These are phyloP conservation scores for Asparagopsis taxiformis DNA, from an alignment of 31 red algal species.

Conservation along the genomic window DNA sequence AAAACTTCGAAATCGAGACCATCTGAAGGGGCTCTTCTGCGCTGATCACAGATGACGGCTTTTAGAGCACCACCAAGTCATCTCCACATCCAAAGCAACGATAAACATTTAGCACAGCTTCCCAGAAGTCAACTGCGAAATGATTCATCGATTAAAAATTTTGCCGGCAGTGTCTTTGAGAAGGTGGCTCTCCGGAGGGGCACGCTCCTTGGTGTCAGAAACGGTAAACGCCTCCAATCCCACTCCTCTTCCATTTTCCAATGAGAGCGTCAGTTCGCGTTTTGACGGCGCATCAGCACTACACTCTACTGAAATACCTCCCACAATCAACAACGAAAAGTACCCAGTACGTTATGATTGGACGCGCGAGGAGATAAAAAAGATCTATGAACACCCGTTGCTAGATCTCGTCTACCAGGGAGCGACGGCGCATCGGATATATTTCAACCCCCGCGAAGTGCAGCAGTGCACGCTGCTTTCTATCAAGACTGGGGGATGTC, in stretches of 20 bases:
- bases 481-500: slow-evolving; percentile 98
- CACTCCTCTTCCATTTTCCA: not conserved
- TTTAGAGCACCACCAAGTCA: too few species aligned
- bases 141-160: not conserved
- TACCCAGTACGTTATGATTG: slow-evolving; percentile 91
- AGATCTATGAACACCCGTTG: slow-evolving; percentile 79
- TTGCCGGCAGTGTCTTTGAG: not conserved
- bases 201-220: slow-evolving; percentile 5
- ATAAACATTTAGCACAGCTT: too few species aligned
- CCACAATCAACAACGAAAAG: not conserved
- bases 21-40: too few species aligned
- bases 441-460: slow-evolving; percentile 83
- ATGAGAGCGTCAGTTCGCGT: not conserved
- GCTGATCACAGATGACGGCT: too few species aligned
- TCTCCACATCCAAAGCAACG: too few species aligned
- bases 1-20: too few species aligned
- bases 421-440: slow-evolving; percentile 83
- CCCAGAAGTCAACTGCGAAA: not conserved
- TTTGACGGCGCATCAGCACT: not conserved
- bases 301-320: not conserved
- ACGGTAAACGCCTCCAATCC: slow-evolving; percentile 5
- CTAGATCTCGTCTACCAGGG: slow-evolving; percentile 82
- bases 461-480: slow-evolving; percentile 96
- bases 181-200: slow-evolving; percentile 5
- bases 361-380: slow-evolving; percentile 76